Conservation (phyloP, 2,329 filamentous ascomycete species). For the Xylariales sp. region DNA sequence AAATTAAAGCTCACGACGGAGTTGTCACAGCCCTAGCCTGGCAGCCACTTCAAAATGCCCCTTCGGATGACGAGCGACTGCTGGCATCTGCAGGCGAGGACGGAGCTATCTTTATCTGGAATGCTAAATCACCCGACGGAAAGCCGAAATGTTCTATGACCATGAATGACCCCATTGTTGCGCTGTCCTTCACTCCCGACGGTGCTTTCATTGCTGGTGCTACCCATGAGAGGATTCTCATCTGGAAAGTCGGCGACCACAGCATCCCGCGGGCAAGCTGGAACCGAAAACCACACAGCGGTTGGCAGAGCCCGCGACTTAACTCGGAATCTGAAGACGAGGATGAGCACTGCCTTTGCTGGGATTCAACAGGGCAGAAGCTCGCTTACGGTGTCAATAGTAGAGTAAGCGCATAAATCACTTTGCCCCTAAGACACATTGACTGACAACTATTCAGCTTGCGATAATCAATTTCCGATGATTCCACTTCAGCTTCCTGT, state of each 20-base stretch:
- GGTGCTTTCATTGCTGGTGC: conserved; percentile 60
- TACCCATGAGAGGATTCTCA: conserved; percentile 53
- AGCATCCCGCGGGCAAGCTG: conserved; percentile 56
- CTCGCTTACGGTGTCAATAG: conserved; percentile 61
- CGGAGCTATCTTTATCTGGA: conserved; percentile 59
- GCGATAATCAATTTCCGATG: conserved; percentile 47
- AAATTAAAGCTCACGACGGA: conserved; percentile 56
- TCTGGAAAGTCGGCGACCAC: conserved; percentile 61
- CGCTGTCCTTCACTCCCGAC: conserved; percentile 59
- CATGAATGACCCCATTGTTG: conserved; percentile 54
- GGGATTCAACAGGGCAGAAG: conserved; percentile 58
- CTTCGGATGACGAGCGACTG: conserved; percentile 45
- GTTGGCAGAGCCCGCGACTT: conserved; percentile 54
- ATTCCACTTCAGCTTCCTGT: conserved; percentile 14
- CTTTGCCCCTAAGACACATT: neutral
- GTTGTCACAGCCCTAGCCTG: conserved; percentile 55
- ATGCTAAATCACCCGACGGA: conserved; percentile 48
- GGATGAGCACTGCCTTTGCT: conserved; percentile 56
- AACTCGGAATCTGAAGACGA: conserved; percentile 52
- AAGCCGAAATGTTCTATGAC: conserved; percentile 57
- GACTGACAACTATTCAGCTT: conserved; percentile 30
- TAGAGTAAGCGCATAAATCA: conserved; percentile 42
- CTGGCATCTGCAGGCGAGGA: conserved; percentile 60
- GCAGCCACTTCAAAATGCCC: conserved; percentile 47
- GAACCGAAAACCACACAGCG: conserved; percentile 49